Conservation (phyloP, 345 rosid species). For the Gossypium rotundifolium region DNA sequence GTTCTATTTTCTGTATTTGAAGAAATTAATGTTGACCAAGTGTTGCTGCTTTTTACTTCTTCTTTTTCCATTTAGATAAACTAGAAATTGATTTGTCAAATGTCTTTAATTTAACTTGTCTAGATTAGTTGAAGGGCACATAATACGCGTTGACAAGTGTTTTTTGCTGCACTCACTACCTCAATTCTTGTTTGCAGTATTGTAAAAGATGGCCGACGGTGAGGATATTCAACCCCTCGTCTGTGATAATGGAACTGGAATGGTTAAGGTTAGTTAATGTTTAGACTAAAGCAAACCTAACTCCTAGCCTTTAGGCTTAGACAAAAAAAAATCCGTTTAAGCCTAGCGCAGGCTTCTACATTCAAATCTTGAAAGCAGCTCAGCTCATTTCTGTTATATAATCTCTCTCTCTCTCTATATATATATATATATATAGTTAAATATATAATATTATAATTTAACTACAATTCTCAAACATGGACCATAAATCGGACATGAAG, state of each 20-base stretch:
- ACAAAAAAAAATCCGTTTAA: too few species aligned
- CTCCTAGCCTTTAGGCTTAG: not conserved
- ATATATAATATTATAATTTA: too few species aligned
- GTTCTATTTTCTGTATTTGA: not conserved
- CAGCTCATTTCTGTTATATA: too few species aligned
- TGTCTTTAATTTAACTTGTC: not conserved
- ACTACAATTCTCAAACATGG: too few species aligned
- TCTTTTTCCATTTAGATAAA: not conserved
- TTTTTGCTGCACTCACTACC: not conserved
- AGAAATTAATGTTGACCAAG: not conserved
- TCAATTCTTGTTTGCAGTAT: not conserved
- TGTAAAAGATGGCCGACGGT: slow-evolving; percentile 18
- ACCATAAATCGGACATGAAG: too few species aligned
- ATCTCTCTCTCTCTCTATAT: too few species aligned
- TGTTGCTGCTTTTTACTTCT: not conserved
- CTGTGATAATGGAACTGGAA: slow-evolving; percentile 22
- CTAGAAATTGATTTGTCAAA: not conserved
- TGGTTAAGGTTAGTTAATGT: slow-evolving; percentile 20
- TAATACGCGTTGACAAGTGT: not conserved
- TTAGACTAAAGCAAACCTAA: not conserved
- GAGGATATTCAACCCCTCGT: slow-evolving; percentile 24
- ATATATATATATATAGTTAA: too few species aligned
- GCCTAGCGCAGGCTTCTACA: too few species aligned
- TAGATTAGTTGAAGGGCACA: not conserved
- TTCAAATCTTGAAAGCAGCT: too few species aligned